Evolutionary conservation across 1,284 basidiomycete genomes (phyloP), one percentile per base, ranked within the genome.

Genomic region (Wallemia mellicola): DNA sequence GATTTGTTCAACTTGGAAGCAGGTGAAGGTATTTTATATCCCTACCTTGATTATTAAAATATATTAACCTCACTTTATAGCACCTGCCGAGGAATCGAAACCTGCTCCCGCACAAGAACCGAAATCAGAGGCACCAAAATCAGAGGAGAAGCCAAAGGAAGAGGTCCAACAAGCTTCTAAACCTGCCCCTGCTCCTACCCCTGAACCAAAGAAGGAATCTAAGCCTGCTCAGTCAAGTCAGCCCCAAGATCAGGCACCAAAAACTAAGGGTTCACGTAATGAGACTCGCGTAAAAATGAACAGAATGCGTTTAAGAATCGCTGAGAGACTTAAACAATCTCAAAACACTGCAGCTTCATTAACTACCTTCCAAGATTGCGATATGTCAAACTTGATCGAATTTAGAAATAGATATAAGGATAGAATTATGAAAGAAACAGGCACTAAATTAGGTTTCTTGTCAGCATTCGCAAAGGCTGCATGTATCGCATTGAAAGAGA

Each of bases 281-380:
- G 91, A 95, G 77, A 91, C 85, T 24, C 77, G 91, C 14, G 82
- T 94, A 67, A 94, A 94, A 76, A 94, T 95, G 88, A 88, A 79
- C 71, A 82, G 88, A 60, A 98, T 98, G 94, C 86, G 92, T 62
- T 76, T 85, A 65, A 85, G 92, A 63, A 98, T 98, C 67, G 86
- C 92, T 58, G 88, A 94, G 73, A 86, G 92, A 61, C 79, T 98
- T 69, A 98, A 98, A 76, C 85, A 95, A 70, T 94, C 91, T 54
- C 92, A 98, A 72, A 96, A 96, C 71, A 80, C 88, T 15, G 94
- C 92, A 11, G 92, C 92, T 57, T 89, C 88, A 61, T 73, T 98
- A 64, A 98, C 94, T 59, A 98, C 92, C 55, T 98, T 98, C 78
- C 96, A 98, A 75, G 92, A 98, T 74, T 88, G 98, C 69, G 92